These are phyloP conservation scores for Rhodotorula sp. DNA, from an alignment of 1,284 basidiomycete species.

Conservation along the genomic window DNA sequence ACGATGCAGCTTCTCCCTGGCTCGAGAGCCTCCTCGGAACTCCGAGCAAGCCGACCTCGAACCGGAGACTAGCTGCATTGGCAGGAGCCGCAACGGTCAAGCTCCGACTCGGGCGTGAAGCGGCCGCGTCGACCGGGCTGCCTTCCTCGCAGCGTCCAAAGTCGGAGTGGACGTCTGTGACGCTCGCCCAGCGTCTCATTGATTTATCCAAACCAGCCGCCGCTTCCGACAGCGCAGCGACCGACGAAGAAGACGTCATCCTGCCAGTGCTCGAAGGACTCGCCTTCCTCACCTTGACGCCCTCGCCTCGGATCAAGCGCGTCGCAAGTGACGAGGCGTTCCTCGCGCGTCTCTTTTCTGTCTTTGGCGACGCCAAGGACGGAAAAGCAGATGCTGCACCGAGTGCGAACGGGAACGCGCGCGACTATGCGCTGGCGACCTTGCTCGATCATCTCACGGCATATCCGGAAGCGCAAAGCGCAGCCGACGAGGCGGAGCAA, in stretches of 20 bases:
- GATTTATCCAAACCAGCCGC: slow-evolving; percentile 29
- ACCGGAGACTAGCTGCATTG: slow-evolving; percentile 55
- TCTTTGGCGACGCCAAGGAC: slow-evolving; percentile 40
- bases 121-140: slow-evolving; percentile 29
- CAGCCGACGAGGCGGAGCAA: slow-evolving; percentile 62
- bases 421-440: slow-evolving; percentile 71
- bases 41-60: slow-evolving; percentile 44
- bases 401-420: slow-evolving; percentile 50
- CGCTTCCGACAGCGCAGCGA: not conserved
- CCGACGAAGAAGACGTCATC: slow-evolving; percentile 43
- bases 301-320: slow-evolving; percentile 60
- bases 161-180: slow-evolving; percentile 47
- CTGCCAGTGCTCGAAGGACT: slow-evolving; percentile 64
- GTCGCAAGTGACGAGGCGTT: slow-evolving; percentile 57
- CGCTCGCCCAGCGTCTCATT: slow-evolving; percentile 59
- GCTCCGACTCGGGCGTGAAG: slow-evolving; percentile 60
- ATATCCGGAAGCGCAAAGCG: slow-evolving; percentile 66
- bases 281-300: slow-evolving; percentile 70
- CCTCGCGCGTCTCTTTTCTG: slow-evolving; percentile 65
- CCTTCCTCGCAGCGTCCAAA: slow-evolving; percentile 15
- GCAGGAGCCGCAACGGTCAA: slow-evolving; percentile 75
- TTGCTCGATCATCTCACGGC: slow-evolving; percentile 71
- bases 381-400: slow-evolving; percentile 18
- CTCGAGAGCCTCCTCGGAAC: slow-evolving; percentile 57
- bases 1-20: slow-evolving; percentile 56